Evolutionary conservation across 2,329 filamentous ascomycete genomes (phyloP).

Genomic region (Phaeosphaeriaceae sp.): DNA sequence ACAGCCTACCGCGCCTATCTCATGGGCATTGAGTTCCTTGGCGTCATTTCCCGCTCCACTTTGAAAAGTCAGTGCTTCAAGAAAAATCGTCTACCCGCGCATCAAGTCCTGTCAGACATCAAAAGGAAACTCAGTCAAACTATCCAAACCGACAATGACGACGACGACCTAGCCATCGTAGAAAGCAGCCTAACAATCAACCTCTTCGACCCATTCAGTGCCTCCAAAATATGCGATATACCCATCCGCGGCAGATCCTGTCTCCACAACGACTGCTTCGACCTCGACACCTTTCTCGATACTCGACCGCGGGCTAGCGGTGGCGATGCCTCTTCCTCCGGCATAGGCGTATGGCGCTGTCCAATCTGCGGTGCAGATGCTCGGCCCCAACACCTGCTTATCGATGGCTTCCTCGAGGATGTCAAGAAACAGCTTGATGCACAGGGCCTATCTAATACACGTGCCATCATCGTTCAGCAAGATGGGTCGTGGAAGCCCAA

Average conservation of each 20-base stretch:
- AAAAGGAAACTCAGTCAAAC: slow-evolving; percentile 50
- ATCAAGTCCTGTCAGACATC: slow-evolving; percentile 64
- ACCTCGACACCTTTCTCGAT: slow-evolving; percentile 79
- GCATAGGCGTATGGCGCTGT: slow-evolving; percentile 83
- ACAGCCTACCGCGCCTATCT: slow-evolving; percentile 57
- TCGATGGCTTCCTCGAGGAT: slow-evolving; percentile 75
- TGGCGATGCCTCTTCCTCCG: slow-evolving; percentile 53
- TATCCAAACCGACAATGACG: slow-evolving; percentile 50
- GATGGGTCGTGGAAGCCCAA: slow-evolving; percentile 71
- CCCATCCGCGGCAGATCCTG: slow-evolving; percentile 77
- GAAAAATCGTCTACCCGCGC: slow-evolving; percentile 48
- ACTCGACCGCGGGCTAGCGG: slow-evolving; percentile 29
- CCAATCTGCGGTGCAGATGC: slow-evolving; percentile 82
- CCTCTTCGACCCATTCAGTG: slow-evolving; percentile 56
- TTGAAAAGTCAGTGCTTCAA: slow-evolving; percentile 41
- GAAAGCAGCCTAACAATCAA: slow-evolving; percentile 51
- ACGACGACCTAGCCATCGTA: slow-evolving; percentile 57
- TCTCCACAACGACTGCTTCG: slow-evolving; percentile 85
- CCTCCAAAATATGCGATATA: slow-evolving; percentile 63
- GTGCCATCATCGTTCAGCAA: slow-evolving; percentile 67
- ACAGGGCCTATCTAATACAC: slow-evolving; percentile 58
- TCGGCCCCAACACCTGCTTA: slow-evolving; percentile 70
- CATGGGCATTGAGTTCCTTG: slow-evolving; percentile 73
- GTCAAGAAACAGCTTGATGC: slow-evolving; percentile 64
- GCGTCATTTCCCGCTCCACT: slow-evolving; percentile 54